Evolutionary conservation across 176 grass and related monocot genomes (phyloP), one percentile per base, ranked within the genome.

Genomic region (Areca catechu): DNA sequence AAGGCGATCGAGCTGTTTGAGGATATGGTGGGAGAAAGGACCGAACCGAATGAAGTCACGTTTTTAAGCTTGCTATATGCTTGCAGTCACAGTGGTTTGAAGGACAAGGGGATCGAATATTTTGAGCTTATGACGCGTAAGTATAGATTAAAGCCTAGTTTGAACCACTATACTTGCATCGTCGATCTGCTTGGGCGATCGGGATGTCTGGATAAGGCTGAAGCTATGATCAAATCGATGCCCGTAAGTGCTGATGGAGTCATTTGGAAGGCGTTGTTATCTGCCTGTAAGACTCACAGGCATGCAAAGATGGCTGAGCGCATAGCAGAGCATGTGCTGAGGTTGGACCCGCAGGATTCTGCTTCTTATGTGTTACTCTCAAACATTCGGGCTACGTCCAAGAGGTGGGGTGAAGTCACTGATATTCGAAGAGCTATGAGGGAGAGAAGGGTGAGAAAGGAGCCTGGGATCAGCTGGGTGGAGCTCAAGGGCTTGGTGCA

Each of bases 251-350:
- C 75, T 66, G 86, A 85, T 29, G 75, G 25, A 21, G 17, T 85
- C 60, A 79, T 89, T 81, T 89, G 86, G 86, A 89, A 89, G 71
- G 82, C 86, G 54, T 56, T 90, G 23, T 14, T 90, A 43, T 81
- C 86, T 65, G 74, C 86, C 48, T 85, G 81, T 49, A 90, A 89
- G 51, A 76, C 4, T 28, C 81, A 85, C 37, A 90, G 69, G 79
- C 79, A 76, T 19, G 62, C 59, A 61, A 71, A 85, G 58, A 85
- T 85, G 81, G 77, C 86, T 0, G 66, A 89, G 77, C 70, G 50
- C 57, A 51, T 89, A 50, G 86, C 86, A 57, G 51, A 65, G 53
- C 70, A 30, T 53, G 81, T 85, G 51, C 59, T 89, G 57, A 75
- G 77, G 43, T 73, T 89, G 59, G 81, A 85, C 18, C 81, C 86